phyloP scores from a whole-genome alignment of 164 flowering plant species.

The Platanus orientalis region DNA sequence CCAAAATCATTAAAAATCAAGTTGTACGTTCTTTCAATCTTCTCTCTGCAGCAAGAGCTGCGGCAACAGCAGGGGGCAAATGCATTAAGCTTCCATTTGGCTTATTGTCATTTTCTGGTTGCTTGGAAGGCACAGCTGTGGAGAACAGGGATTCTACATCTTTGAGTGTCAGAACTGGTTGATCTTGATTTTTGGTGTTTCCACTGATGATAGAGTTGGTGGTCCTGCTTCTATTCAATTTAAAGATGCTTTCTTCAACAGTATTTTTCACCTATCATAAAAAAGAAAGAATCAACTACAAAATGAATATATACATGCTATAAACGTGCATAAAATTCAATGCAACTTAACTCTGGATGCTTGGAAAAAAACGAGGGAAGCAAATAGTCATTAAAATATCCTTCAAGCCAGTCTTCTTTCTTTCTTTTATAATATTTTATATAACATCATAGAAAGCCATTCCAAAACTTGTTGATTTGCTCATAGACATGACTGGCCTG shows the following conservation, averaged over 20 bases:
- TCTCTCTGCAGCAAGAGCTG: conserved; percentile 84
- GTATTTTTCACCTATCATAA: conserved; percentile 65
- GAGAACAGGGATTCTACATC: conserved; percentile 77
- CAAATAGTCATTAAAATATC: not conserved
- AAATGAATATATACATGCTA: not conserved
- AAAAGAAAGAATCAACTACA: conserved; percentile 4
- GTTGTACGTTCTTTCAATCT: conserved; percentile 36
- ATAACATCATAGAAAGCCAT: too few species aligned
- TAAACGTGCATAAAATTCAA: not conserved
- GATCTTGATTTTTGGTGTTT: conserved; percentile 73
- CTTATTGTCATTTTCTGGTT: conserved; percentile 21
- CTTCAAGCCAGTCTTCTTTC: not conserved
- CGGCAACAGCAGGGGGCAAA: conserved; percentile 84
- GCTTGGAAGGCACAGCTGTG: conserved; percentile 25
- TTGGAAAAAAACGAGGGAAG: not conserved
- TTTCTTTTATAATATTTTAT: too few species aligned
- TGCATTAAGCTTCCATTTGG: conserved; percentile 45
- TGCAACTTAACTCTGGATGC: not conserved
- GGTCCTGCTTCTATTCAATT: conserved; percentile 61
- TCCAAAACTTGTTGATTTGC: not conserved
- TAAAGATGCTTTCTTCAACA: conserved; percentile 88
- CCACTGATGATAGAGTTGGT: conserved; percentile 51
- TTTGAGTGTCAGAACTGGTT: conserved; percentile 66
- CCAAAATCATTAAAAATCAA: not conserved
- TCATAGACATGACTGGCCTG: not conserved